Conservation (phyloP, 768 basidiomycete species). For the Paxillus rubicundulus region DNA sequence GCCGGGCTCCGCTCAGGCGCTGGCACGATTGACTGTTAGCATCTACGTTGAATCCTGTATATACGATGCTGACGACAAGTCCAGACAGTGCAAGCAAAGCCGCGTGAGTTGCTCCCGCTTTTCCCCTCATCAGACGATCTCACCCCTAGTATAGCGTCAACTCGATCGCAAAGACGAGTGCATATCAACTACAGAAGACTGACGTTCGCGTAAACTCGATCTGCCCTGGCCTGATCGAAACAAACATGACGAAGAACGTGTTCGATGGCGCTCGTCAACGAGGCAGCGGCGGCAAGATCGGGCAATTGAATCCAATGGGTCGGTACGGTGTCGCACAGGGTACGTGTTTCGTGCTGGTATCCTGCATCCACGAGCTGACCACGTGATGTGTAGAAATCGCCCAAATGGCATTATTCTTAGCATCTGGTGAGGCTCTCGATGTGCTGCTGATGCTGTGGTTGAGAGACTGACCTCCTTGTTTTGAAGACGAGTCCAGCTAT, state of each 20-base stretch:
- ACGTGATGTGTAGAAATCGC: slow-evolving; percentile 66
- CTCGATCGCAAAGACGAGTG: slow-evolving; percentile 79
- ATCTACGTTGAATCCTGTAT: background rate
- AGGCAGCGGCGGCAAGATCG: slow-evolving; percentile 74
- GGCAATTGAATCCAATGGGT: slow-evolving; percentile 76
- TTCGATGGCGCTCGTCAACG: slow-evolving; percentile 77
- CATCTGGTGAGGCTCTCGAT: slow-evolving; percentile 59
- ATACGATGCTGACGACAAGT: slow-evolving; percentile 15
- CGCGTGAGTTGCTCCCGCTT: slow-evolving; percentile 49
- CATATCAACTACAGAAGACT: slow-evolving; percentile 75
- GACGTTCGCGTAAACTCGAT: slow-evolving; percentile 88
- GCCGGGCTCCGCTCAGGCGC: slow-evolving; percentile 84
- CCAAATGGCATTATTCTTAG: slow-evolving; percentile 79
- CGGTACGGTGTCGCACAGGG: slow-evolving; percentile 83
- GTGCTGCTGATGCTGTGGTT: background rate
- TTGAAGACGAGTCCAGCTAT: slow-evolving; percentile 82
- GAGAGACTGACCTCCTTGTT: slow-evolving; percentile 8
- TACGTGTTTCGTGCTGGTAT: slow-evolving; percentile 25
- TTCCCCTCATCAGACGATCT: slow-evolving; percentile 1
- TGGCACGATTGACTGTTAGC: slow-evolving; percentile 77
- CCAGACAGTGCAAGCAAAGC: slow-evolving; percentile 91
- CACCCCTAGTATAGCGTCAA: slow-evolving; percentile 60
- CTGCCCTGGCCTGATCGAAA: slow-evolving; percentile 92
- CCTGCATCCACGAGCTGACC: slow-evolving; percentile 11
- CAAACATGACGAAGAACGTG: slow-evolving; percentile 79